A percentile compares a stretch with the other conserved stretches of the same genome.
These are phyloP conservation scores for Pyrus bretschneideri DNA, from an alignment of 306 rosid genomes.

Conservation along the genomic window DNA sequence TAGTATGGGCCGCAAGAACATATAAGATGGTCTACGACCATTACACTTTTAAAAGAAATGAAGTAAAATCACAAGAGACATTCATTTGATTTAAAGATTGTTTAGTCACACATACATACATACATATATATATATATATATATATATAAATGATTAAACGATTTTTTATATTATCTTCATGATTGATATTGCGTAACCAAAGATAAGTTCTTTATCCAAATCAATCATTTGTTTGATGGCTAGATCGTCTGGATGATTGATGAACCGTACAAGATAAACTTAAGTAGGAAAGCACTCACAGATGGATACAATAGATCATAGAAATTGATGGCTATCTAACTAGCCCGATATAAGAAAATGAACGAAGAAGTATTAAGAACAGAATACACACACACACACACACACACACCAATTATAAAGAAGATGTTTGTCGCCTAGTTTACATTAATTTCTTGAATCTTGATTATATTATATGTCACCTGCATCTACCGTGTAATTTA, in stretches of 20 bases:
- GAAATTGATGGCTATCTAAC: not conserved
- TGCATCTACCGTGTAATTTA: not conserved
- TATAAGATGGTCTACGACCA: too few species aligned
- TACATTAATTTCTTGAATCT: not conserved
- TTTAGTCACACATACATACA: too few species aligned
- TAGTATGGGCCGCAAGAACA: not conserved
- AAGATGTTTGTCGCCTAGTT: not conserved
- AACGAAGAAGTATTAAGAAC: too few species aligned
- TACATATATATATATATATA: too few species aligned
- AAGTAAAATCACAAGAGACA: not conserved
- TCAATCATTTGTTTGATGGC: not conserved
- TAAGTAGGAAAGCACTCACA: not conserved
- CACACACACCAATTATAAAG: not conserved
- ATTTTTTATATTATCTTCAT: not conserved
- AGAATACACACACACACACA: not conserved
- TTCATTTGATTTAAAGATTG: too few species aligned
- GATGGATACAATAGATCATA: not conserved
- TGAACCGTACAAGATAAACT: not conserved
- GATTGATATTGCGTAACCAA: not conserved
- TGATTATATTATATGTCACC: not conserved
- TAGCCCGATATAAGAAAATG: not conserved
- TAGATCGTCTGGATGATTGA: not conserved
- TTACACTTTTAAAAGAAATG: not conserved
- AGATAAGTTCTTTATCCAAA: not conserved
- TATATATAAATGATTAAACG: too few species aligned